Evolutionary conservation across 2,329 filamentous ascomycete species (phyloP), one percentile per base, ranked within the genome.

Genomic region (Colletotrichum cereale): DNA sequence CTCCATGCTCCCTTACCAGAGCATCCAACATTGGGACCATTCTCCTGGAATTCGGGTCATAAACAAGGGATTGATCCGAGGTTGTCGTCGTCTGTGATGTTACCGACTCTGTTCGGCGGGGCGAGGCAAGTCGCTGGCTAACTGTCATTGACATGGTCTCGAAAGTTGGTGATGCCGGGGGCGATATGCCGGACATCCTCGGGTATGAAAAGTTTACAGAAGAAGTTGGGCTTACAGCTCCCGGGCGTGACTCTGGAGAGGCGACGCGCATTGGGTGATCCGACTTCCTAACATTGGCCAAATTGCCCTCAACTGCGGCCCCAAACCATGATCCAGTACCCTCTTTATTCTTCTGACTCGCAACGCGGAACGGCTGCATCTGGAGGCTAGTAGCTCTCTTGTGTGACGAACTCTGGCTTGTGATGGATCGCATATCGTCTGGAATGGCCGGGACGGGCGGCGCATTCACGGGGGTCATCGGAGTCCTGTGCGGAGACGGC

Each of bases 361-460:
- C 87, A 3, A 87, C 85, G 34, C 81, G 83, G 60, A 89, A 83
- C n/a, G 83, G 84, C 68, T 86, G 85, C 50, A 81, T 85, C 64
- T 84, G 84, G 16, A 87, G 79, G 62, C 83, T 83, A 29, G 79
- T 77, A n/a, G 82, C 75, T 71, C 83, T 83, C 62, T 75, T 72
- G 73, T 74, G 67, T n/a, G 75, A 65, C 16, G 77, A 74, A 21
- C 79, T 68, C 66, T 74, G 77, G 65, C 71, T 66, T 21, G 75
- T 74, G 52, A 79, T 77, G 55, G 71, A 65, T 47, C 67, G 71
- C 52, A 84, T 75, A 65, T 86, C 82, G 48, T 86, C 82, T 3
- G 93, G 94, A 34, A 97, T 86, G 5, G 87, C 86, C 44, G 95
- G 95, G 2, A 97, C 91, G 1, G 94, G 94, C 38, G 94, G 94